Evolutionary conservation across 441 rosid genomes (phyloP), one percentile per base, ranked within the genome.

Genomic region (Brassica hybrid): DNA sequence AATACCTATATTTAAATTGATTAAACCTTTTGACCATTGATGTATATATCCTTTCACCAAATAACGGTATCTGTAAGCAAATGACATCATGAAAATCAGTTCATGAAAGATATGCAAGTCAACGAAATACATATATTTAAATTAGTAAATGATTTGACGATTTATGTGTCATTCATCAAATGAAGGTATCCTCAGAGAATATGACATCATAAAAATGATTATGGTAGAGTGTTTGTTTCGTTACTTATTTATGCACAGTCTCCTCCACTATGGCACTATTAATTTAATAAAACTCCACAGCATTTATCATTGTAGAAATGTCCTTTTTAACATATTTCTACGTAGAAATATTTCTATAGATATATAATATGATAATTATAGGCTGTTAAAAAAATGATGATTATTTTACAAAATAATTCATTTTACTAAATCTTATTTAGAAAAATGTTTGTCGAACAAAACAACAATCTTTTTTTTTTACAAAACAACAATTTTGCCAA

Each of bases 201-300:
- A 56, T 57, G 73, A 69, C 73, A 69, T 56, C 74, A 57, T 34
- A 14, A 69, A 27, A 54, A 69, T 69, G 17, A 69, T 16, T 10
- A 52, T 30, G 6, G 11, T 62, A 52, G 21, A 16, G 59, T 17
- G 17, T 52, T 52, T 52, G 16, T 2, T 36, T 9, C 50, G 10
- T 12, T 43, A 43, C n/a, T 43, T 43, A 11, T 43, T 43, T 43
- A 54, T 69, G 63, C 62, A 69, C 32, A 69, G 13, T 56, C 60
- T 50, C 43, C 8, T 68, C 48, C 25, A 30, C 21, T 17, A 54
- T 67, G 23, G 23, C 25, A 30, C 21, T 17, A 54, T 67, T 48
- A 48, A 48, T n/a, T 25, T 0, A 16, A 48, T 23, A 67, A 3
- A 67, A 2, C 5, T 25, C 14, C 59, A 50, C 71, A 50, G n/a